Base-by-base conservation (phyloP, 139 green algal genomes). In the Chlorella sorokiniana region DNA sequence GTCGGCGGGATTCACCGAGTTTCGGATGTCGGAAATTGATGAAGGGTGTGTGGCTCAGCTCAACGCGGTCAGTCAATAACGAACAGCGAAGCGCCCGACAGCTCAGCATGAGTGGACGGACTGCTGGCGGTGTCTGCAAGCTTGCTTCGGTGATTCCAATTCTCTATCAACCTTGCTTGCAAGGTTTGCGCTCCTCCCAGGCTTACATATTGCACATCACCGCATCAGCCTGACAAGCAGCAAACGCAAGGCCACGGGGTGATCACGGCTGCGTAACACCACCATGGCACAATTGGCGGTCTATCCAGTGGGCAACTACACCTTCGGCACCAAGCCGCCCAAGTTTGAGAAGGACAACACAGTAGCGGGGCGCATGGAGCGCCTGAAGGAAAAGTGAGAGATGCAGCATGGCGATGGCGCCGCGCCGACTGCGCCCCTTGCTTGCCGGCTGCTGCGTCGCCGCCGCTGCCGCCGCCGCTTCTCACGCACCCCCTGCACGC, bases 301-400 rank as follows among this genome's bases (percentile, higher is more conserved):
- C 0, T 97, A 95, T 52, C 93, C 95, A 0, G 78, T 97, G 0
- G 81, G 35, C 42, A 97, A 94, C 82, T 98, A 98, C 87, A 96
- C 86, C 10, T 98, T 98, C 81, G 95, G 95, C 3, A 82, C 40
- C 22, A 98, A 98, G 84, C 84, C 88, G 3, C 74, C 88, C 14
- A 96, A 93, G 64, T 69, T 87, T 5, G 92, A 97, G 45, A 98
- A 97, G 78, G 92, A 98, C 61, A 79, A 74, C 25, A 91, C 77
- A 2, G 81, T 95, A 11, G 82, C 88, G 2, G 79, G 88, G 7
- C 83, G 88, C 7, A 81, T 98, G 23, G 80, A 88, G 33, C 86
- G 95, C 3, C 83, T 98, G 25, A 94, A 93, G 48, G 61, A 90
- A 16, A 98, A 94, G 94, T 97, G 81, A 84, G 94, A 22, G 48